phyloP scores from a whole-genome alignment of 2,329 filamentous ascomycete genomes.

The Metarhizium robertsii region DNA sequence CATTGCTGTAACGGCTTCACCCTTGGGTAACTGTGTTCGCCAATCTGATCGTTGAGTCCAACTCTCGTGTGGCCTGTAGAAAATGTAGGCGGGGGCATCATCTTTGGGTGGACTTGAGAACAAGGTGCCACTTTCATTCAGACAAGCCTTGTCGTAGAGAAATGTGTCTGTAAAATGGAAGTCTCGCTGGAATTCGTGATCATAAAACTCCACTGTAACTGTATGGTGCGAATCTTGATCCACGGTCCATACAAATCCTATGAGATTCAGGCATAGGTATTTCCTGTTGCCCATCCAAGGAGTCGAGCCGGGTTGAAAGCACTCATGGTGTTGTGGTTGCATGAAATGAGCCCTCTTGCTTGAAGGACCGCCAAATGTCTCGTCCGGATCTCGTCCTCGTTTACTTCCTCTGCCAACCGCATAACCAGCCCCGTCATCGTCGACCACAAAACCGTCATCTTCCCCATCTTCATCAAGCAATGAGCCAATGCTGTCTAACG shows the following conservation, averaged over 20 bases:
- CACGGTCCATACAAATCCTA: slow-evolving; percentile 94
- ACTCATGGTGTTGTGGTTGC: slow-evolving; percentile 62
- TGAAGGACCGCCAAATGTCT: slow-evolving; percentile 32
- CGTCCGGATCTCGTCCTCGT: slow-evolving; percentile 42
- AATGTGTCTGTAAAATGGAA: slow-evolving; percentile 98
- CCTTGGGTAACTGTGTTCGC: slow-evolving; percentile 76
- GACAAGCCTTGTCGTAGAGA: slow-evolving; percentile 89
- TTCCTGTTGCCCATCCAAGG: slow-evolving; percentile 92
- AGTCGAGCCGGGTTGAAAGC: slow-evolving; percentile 91
- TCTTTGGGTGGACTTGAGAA: slow-evolving; percentile 71
- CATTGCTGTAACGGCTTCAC: slow-evolving; percentile 81
- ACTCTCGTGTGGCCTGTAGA: slow-evolving; percentile 93
- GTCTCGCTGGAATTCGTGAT: slow-evolving; percentile 82
- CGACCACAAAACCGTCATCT: slow-evolving; percentile 77
- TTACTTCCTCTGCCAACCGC: slow-evolving; percentile 45
- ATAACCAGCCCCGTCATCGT: slow-evolving; percentile 93
- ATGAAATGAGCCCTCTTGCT: slow-evolving; percentile 41
- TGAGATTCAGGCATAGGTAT: slow-evolving; percentile 87
- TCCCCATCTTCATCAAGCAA: slow-evolving; percentile 55
- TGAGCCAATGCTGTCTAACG: slow-evolving; percentile 70
- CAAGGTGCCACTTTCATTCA: slow-evolving; percentile 74
- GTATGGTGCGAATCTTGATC: slow-evolving; percentile 91
- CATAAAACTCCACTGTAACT: slow-evolving; percentile 95
- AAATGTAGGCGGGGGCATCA: slow-evolving; percentile 66
- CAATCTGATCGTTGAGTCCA: slow-evolving; percentile 90